phyloP scores from a whole-genome alignment of 768 basidiomycete species.

The Pleurotus tuoliensis region DNA sequence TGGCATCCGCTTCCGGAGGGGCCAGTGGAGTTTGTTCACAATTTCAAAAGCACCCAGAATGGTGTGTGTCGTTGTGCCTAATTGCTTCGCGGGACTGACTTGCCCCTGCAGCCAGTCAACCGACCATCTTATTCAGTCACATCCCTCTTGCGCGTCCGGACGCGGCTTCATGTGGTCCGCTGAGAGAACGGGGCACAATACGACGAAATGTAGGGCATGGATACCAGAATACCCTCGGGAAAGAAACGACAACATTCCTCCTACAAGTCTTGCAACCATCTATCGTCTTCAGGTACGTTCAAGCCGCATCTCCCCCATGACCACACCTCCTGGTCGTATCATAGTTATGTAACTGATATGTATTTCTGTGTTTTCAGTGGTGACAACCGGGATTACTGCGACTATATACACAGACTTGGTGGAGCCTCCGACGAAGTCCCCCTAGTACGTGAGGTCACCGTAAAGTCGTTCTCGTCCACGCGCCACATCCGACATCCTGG shows the following conservation, averaged over 20 bases:
- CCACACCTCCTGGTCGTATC: too few species aligned
- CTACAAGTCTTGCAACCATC: conserved; percentile 62
- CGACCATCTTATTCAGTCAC: conserved; percentile 74
- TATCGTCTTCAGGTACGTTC: conserved; percentile 64
- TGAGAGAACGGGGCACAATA: conserved; percentile 71
- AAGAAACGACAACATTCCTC: conserved; percentile 73
- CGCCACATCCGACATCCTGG: conserved; percentile 73
- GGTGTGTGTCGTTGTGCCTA: not conserved
- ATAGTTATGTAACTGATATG: conserved; percentile 1
- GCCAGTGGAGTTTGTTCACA: conserved; percentile 57
- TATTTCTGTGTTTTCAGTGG: conserved; percentile 43
- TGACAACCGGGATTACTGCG: conserved; percentile 92
- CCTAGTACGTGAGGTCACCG: conserved; percentile 69
- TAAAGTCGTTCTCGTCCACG: conserved; percentile 83
- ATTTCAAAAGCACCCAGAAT: conserved; percentile 36
- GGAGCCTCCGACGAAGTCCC: conserved; percentile 17
- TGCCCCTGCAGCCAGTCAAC: conserved; percentile 27
- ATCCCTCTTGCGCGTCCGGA: conserved; percentile 81
- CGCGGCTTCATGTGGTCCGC: conserved; percentile 69
- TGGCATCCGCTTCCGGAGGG: conserved; percentile 56
- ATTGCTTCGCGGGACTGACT: conserved; percentile 4
- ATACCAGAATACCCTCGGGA: conserved; percentile 80
- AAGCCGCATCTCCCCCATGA: not conserved
- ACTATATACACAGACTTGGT: conserved; percentile 51
- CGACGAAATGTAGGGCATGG: conserved; percentile 74